phyloP scores from a whole-genome alignment of 2,329 filamentous ascomycete species.

The Xylariaceae sp. region DNA sequence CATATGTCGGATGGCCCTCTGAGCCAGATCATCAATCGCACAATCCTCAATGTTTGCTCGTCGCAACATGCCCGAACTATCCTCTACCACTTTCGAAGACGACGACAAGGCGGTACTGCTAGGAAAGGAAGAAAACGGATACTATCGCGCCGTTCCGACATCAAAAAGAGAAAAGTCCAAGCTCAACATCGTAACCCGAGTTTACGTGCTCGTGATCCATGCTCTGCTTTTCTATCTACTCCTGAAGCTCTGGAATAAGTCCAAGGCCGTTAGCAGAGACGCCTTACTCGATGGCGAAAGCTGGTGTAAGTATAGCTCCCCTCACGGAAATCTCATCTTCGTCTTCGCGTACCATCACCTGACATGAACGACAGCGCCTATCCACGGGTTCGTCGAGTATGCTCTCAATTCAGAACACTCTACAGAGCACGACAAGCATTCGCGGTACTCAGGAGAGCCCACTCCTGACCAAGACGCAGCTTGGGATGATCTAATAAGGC shows the following conservation, averaged over 20 bases:
- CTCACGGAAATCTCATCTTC: background rate
- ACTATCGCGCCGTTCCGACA: background rate
- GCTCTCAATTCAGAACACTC: background rate
- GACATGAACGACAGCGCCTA: slow-evolving; percentile 1
- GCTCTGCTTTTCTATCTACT: background rate
- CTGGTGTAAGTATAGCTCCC: slow-evolving; percentile 1
- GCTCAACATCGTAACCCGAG: background rate
- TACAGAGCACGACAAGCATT: background rate
- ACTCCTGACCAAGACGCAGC: background rate
- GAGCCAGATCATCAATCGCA: too few species aligned
- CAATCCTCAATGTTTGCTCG: background rate
- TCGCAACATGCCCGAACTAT: background rate
- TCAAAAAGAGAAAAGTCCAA: background rate
- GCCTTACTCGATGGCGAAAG: background rate
- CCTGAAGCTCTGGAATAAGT: background rate
- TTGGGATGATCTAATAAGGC: slow-evolving; percentile 5
- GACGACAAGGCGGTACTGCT: background rate
- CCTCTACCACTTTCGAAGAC: background rate
- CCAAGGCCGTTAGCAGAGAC: background rate
- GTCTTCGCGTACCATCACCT: background rate
- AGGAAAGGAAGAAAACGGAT: background rate
- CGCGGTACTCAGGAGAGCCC: background rate
- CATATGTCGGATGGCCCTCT: too few species aligned
- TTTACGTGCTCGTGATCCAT: background rate
- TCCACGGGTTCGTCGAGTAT: slow-evolving; percentile 2